Evolutionary conservation across 495 filamentous ascomycete genomes (phyloP), one percentile per base, ranked within the genome.

Genomic region (Niebla homalea): DNA sequence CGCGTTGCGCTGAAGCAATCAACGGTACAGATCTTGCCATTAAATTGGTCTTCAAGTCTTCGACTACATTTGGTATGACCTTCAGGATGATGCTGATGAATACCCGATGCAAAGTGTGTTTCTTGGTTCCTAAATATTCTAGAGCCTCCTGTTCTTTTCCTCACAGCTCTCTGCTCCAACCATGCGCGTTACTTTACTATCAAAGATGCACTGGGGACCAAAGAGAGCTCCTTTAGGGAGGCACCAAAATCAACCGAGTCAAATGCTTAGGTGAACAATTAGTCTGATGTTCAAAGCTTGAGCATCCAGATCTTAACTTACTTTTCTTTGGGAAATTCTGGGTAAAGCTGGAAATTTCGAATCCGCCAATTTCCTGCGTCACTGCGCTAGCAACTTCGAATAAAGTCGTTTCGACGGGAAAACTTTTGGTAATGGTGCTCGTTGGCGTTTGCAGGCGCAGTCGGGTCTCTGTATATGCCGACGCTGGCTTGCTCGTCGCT

Each of bases 341-440:
- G 5, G 80, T 77, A 62, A 99, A 94, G 52, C 77, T 87, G 35
- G 68, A 71, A 16, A 92, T 83, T 20, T 80, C 68, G 14, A 78
- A 54, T 16, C 45, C 45, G 3, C 74, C 79, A 49, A 73, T 76
- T 49, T 89, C 81, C 51, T 76, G 54, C 59, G 76, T 72, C 32
- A 97, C 61, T 51, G 79, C 72, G 46, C 84, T 77, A 7, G 84
- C 88, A 25, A 99, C 88, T 66, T 99, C 93, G 59, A 95, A 94
- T 15, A 99, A 71, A 0, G 93, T 99, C 7, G 85, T 93, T 18
- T 86, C 83, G 5, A 81, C 87, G 0, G 86, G 78, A 45, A 90
- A 80, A 2, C 80, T 85, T 71, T 94, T 95, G 67, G 83, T 77
- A 29, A 94, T 64, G 39, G 79, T 87, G 15, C 87, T 85, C 18